These are phyloP conservation scores for Tuctoria greenei DNA, from an alignment of 176 grass and related monocot species.

Conservation along the genomic window DNA sequence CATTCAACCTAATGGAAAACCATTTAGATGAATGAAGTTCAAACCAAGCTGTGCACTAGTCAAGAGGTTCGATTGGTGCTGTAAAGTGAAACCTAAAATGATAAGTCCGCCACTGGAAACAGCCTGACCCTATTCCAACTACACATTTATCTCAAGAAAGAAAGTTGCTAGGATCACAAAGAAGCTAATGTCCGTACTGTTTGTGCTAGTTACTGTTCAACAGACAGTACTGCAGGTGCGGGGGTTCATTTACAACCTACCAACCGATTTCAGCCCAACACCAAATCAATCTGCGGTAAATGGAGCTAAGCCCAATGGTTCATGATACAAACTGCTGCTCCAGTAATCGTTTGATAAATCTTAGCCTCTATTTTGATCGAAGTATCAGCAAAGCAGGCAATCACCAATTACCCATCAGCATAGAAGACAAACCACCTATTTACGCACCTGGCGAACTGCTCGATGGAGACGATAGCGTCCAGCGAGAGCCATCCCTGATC, in stretches of 20 bases:
- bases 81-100: slow-evolving; percentile 1
- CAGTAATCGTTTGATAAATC: background rate
- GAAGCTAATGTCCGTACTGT: background rate
- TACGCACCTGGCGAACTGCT: slow-evolving; percentile 83
- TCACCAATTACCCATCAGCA: slow-evolving; percentile 21
- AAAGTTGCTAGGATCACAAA: slow-evolving; percentile 2
- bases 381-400: background rate
- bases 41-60: slow-evolving; percentile 7
- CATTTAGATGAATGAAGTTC: slow-evolving; percentile 7
- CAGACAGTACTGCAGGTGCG: background rate
- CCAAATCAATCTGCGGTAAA: background rate
- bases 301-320: background rate
- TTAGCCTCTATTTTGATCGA: background rate
- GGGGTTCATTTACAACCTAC: background rate
- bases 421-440: background rate
- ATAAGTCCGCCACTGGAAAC: slow-evolving; percentile 9
- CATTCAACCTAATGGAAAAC: slow-evolving; percentile 76
- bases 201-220: background rate
- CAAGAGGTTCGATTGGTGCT: background rate
- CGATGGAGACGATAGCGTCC: slow-evolving; percentile 70
- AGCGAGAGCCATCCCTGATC: slow-evolving; percentile 58
- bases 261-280: slow-evolving; percentile 2
- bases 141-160: slow-evolving; percentile 11
- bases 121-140: background rate
- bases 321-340: background rate